phyloP scores from a whole-genome alignment of 768 basidiomycete species.

The Serendipita sp. region DNA sequence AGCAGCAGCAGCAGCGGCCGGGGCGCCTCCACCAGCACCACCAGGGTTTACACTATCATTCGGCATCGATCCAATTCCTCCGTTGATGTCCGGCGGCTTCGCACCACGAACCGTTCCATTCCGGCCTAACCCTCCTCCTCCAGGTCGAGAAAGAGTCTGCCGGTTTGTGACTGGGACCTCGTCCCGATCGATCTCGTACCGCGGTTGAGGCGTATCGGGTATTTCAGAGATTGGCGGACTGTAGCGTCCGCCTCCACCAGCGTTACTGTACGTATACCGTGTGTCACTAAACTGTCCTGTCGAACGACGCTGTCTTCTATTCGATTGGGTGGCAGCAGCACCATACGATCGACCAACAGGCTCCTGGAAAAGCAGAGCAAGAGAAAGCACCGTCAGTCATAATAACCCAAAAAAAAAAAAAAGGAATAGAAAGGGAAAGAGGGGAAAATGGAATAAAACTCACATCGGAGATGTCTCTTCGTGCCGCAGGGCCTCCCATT shows the following conservation, averaged over 20 bases:
- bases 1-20: no score
- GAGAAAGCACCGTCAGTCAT: background rate
- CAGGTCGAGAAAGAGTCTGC: background rate
- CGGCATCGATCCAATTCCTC: no score
- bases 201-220: background rate
- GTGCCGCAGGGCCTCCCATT: no score
- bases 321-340: background rate
- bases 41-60: no score
- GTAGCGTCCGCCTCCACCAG: background rate
- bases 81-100: no score
- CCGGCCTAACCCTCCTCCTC: no score
- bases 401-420: background rate
- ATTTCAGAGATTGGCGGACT: background rate
- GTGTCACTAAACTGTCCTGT: background rate
- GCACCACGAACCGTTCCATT: no score
- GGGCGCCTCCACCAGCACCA: no score
- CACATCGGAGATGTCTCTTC: no score
- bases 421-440: background rate
- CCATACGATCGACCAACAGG: no score
- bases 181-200: background rate
- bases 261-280: background rate
- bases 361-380: no score
- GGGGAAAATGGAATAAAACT: no score
- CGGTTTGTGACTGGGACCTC: background rate
- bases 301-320: background rate